phyloP scores from a whole-genome alignment of 2,329 filamentous ascomycete species.

The Neofusicoccum sp. region DNA sequence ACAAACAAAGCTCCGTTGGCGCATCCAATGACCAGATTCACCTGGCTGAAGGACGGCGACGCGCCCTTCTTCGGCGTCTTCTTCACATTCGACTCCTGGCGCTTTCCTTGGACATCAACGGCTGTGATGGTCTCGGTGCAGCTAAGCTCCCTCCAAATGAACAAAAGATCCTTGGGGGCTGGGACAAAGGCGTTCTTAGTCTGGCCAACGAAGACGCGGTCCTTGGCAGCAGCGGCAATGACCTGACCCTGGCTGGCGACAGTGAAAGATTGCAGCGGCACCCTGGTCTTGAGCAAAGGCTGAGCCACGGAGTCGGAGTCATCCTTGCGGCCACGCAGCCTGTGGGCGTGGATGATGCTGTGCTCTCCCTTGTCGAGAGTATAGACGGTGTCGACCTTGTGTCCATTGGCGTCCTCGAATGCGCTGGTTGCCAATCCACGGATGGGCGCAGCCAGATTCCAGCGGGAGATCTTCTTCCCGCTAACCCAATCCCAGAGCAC shows the following conservation, averaged over 20 bases:
- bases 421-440: conserved; percentile 32
- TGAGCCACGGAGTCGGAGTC: conserved; percentile 4
- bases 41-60: conserved; percentile 37
- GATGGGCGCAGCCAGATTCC: conserved; percentile 41
- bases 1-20: conserved; percentile 73
- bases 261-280: conserved; percentile 38
- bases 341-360: conserved; percentile 13
- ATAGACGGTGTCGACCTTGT: conserved; percentile 35
- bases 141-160: conserved; percentile 55
- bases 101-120: conserved; percentile 31
- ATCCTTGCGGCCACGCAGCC: conserved; percentile 15
- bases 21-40: conserved; percentile 79
- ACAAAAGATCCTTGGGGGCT: conserved; percentile 41
- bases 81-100: conserved; percentile 44
- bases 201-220: conserved; percentile 62
- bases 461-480: conserved; percentile 43
- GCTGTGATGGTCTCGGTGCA: conserved; percentile 59
- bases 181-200: conserved; percentile 35
- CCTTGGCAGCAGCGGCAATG: conserved; percentile 56
- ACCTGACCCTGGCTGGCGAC: conserved; percentile 56
- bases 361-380: conserved; percentile 39
- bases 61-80: conserved; percentile 49
- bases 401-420: conserved; percentile 24
- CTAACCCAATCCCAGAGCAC: conserved; percentile 59
- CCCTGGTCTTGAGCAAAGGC: conserved; percentile 35